Evolutionary conservation across 2,329 filamentous ascomycete genomes (phyloP).

Genomic region (Calonectria pauciramosa): DNA sequence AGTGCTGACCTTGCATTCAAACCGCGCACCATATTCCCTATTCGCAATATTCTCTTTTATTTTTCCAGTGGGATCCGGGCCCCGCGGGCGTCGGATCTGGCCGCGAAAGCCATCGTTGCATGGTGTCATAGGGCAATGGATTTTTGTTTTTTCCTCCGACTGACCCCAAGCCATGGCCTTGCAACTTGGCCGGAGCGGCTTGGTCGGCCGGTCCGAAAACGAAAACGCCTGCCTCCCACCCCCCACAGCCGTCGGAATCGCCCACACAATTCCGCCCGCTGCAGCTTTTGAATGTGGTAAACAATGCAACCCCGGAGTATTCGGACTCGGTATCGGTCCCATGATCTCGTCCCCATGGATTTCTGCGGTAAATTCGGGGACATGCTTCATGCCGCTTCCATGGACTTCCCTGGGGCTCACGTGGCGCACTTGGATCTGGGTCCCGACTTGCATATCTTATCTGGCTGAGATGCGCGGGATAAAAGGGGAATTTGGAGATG

Average conservation of each 20-base stretch:
- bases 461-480: constrained; percentile 5
- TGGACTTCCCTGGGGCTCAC: constrained; percentile 2
- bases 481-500: not conserved
- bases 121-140: constrained; percentile 14
- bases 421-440: not conserved
- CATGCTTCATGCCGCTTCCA: constrained; percentile 9
- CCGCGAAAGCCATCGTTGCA: not conserved
- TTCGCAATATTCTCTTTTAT: not conserved
- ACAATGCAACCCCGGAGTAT: constrained; percentile 5
- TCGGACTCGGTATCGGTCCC: constrained; percentile 12
- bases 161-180: not conserved
- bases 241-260: constrained; percentile 15
- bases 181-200: not conserved
- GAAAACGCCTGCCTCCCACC: constrained; percentile 37
- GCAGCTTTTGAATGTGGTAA: not conserved
- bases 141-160: constrained; percentile 7
- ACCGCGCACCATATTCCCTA: not conserved
- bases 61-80: not conserved
- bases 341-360: not conserved
- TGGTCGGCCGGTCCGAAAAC: constrained; percentile 38
- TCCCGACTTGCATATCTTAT: not conserved
- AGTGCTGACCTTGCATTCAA: constrained; percentile 3
- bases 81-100: constrained; percentile 20
- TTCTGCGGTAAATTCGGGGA: not conserved
- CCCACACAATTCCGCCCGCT: constrained; percentile 8